A percentile compares a stretch with the other conserved stretches of the same genome.
Conservation (phyloP, 139 green algal species). For the Pseudopediastrum boryanum region DNA sequence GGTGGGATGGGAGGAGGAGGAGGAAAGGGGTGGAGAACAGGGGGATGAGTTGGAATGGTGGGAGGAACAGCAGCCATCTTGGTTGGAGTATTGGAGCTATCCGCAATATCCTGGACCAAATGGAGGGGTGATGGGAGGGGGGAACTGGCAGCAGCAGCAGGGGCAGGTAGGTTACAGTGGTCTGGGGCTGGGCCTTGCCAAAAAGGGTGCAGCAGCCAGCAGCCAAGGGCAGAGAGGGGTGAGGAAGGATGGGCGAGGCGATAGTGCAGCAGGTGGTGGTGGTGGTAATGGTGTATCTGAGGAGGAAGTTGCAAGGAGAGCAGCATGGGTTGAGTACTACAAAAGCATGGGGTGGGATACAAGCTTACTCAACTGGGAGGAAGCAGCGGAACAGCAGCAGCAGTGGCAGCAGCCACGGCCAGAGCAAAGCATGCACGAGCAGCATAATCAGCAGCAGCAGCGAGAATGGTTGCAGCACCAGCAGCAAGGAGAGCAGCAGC, state of each 20-base stretch:
- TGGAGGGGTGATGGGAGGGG: too few species aligned
- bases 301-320: constrained; percentile 3
- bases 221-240: background rate
- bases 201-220: background rate
- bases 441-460: background rate
- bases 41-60: too few species aligned
- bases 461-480: constrained; percentile 9
- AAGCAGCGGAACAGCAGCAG: background rate
- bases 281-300: background rate
- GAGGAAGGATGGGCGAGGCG: background rate
- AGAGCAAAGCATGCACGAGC: constrained; percentile 14
- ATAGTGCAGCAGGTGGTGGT: background rate
- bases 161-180: too few species aligned
- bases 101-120: too few species aligned
- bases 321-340: constrained; percentile 33
- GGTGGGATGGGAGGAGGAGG: background rate
- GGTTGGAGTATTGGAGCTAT: too few species aligned
- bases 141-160: too few species aligned
- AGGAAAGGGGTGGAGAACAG: background rate
- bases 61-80: too few species aligned
- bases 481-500: background rate
- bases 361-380: constrained; percentile 9
- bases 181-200: too few species aligned
- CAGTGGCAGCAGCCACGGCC: background rate
- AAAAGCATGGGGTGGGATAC: background rate